A percentile compares a stretch with the other conserved stretches of the same genome.
Conservation (phyloP, 805 yeast species). For the Saturnispora quitensis region DNA sequence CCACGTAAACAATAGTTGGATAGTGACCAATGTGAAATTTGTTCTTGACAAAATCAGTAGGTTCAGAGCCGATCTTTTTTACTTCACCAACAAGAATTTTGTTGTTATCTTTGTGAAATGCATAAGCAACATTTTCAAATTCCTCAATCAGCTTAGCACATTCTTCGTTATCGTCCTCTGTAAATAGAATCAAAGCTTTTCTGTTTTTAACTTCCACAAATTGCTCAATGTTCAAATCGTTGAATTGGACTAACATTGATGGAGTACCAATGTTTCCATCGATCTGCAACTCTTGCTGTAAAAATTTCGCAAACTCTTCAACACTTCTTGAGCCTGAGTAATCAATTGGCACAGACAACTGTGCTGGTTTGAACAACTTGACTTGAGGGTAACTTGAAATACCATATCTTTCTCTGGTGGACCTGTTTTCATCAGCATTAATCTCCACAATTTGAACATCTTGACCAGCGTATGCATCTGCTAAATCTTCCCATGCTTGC, state of each 20-base stretch:
- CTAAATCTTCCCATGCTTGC: constrained; percentile 36
- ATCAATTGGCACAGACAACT: constrained; percentile 38
- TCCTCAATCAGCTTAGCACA: constrained; percentile 46
- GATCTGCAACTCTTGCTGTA: constrained; percentile 6
- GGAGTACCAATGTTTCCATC: constrained; percentile 7
- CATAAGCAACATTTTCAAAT: constrained; percentile 41
- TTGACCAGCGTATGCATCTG: constrained; percentile 15
- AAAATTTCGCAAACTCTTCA: constrained; percentile 33
- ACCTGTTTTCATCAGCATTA: constrained; percentile 51
- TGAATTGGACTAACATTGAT: constrained; percentile 20
- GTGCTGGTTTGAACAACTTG: constrained; percentile 44
- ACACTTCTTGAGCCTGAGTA: constrained; percentile 47
- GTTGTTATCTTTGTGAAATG: constrained; percentile 33
- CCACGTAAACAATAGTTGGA: constrained; percentile 50
- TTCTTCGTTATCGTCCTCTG: constrained; percentile 37
- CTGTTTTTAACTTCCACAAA: constrained; percentile 29
- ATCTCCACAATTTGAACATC: constrained; percentile 34
- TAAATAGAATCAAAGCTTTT: constrained; percentile 42
- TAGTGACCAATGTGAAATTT: constrained; percentile 35
- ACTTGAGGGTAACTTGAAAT: constrained; percentile 60
- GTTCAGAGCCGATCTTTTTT: constrained; percentile 36
- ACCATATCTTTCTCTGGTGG: constrained; percentile 41
- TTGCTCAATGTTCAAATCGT: constrained; percentile 24
- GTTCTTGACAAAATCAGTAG: constrained; percentile 33
- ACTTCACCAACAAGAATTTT: constrained; percentile 37